Base-by-base conservation (phyloP, 2,329 filamentous ascomycete genomes). In the Zymoseptoria ardabiliae region DNA sequence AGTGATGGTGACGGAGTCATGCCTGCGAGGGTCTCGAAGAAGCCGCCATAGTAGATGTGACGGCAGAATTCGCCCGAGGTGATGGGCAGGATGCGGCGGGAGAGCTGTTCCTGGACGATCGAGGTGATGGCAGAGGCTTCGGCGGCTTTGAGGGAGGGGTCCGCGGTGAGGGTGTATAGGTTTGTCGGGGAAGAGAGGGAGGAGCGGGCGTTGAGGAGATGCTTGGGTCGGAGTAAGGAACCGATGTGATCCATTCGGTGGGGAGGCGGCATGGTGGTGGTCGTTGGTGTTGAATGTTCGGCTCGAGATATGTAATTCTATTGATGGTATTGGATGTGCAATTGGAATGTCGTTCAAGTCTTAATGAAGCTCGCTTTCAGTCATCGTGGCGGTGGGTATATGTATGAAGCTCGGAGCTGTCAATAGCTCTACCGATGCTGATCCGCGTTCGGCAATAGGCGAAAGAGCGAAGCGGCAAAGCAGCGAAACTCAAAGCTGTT, bases 191-290 rank as follows among this genome's bases (percentile, higher is more conserved):
- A 62, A 10, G 61, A 58, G 2, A 61, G 48, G 45, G 20, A 56
- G 63, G 78, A 74, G 71, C 86, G 78, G 53, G 81, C 81, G 53
- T 82, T 76, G 20, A 87, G 77, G 9, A 90, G 80, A 50, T 79
- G 74, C 56, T 82, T 72, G 0, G 86, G 85, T 21, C 87, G 83
- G 54, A 89, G 81, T 48, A 90, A 78, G 11, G 86, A 89, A 56
- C 87, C 87, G 61, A 89, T 80, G 63, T 90, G 87, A 74, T 90
- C 87, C 60, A 85, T 85, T 68, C 87, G 81, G 72, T 87, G 89
- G 53, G 84, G 86, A 48, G 82, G 82, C 3, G 59, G 54, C 63
- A 65, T 67, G 53, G 17, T 45, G 5, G 22, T 21, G 48, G 48
- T 4, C 4, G 9, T 28, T 28, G 5, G n/a, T n/a, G n/a, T 28